Base-by-base conservation (phyloP, 257 asterid species). In the Nicotiana knightiana region DNA sequence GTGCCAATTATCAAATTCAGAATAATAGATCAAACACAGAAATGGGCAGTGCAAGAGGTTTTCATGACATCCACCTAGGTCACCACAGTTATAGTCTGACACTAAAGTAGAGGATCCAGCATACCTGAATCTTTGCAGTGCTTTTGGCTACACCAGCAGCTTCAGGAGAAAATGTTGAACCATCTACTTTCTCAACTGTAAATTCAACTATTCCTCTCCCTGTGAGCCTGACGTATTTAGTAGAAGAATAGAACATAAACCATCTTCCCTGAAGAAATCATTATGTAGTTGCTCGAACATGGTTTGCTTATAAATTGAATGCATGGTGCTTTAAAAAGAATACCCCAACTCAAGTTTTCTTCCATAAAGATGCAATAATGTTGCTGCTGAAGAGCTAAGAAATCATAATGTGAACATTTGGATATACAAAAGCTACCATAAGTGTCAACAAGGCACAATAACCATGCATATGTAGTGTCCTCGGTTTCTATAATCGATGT, bases 181-280 rank as follows among this genome's bases (percentile, higher is more conserved):
- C 98, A 84, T 94, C 97, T 82, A 93, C 97, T 85, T 91, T 96
- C 87, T 91, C 95, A 64, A 96, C 89, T 66, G 92, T 86, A 83
- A 96, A 96, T 87, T 96, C 99, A 87, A 92, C 96, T 70, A 90
- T 87, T 77, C 97, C 99, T 91, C 99, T 91, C 79, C 99, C 99
- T 73, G 96, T 87, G 83, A 96, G 97, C 98, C 99, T 96, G 83
- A 61, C 80, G 43, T 82, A 84, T 82, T 71, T 82, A 83, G 76
- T 65, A 80, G 77, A 70, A 83, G 66, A 82, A 64, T 57, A 67
- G 59, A 35, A 71, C 70, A 76, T 43, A 73, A 24, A 57, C 64
- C 46, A 65, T 76, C 63, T 51, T 81, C 59, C 67, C 35, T 43
- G 53, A 53, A 58, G 4, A 30, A 15, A 68, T 78, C 53, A 55